A percentile compares a stretch with the other conserved stretches of the same genome.
Evolutionary conservation across 2,329 filamentous ascomycete genomes (phyloP).

Genomic region (Talaromyces piceae): DNA sequence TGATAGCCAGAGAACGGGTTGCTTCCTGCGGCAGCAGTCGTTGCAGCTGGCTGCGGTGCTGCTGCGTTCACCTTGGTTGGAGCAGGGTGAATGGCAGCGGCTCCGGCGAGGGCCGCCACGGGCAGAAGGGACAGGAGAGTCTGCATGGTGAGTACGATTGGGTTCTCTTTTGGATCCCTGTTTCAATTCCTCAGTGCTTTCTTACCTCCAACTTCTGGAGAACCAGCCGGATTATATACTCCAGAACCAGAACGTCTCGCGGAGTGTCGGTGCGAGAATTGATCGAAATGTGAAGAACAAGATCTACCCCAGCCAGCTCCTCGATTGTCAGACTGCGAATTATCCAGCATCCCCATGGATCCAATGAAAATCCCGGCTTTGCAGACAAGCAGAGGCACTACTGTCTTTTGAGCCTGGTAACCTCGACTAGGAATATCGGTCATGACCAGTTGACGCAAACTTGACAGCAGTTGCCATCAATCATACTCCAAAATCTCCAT

Average conservation of each 20-base stretch:
- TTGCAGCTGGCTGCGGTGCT: constrained; percentile 14
- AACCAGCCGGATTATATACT: not conserved
- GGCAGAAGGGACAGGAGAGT: constrained; percentile 14
- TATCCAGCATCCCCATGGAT: not conserved
- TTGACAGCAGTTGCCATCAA: not conserved
- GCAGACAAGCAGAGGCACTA: not conserved
- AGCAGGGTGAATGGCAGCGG: constrained; percentile 16
- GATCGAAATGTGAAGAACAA: too few relatives aligned
- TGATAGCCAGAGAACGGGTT: constrained; percentile 46
- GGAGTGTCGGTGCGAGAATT: not conserved
- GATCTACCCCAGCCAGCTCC: too few relatives aligned
- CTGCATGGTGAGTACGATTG: constrained; percentile 14
- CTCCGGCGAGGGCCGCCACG: constrained; percentile 15
- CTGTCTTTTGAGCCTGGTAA: not conserved
- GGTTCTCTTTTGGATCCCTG: not conserved
- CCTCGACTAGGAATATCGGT: not conserved
- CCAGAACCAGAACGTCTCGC: not conserved
- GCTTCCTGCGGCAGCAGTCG: constrained; percentile 29
- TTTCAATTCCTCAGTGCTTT: not conserved
- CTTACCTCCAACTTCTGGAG: not conserved
- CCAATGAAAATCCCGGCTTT: not conserved
- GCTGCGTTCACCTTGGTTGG: constrained; percentile 12
- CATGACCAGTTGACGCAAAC: not conserved
- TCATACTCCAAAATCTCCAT: not conserved
- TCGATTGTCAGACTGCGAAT: not conserved